Conservation (phyloP, 176 grass and related monocot genomes). For the Elymus sibiricus region DNA sequence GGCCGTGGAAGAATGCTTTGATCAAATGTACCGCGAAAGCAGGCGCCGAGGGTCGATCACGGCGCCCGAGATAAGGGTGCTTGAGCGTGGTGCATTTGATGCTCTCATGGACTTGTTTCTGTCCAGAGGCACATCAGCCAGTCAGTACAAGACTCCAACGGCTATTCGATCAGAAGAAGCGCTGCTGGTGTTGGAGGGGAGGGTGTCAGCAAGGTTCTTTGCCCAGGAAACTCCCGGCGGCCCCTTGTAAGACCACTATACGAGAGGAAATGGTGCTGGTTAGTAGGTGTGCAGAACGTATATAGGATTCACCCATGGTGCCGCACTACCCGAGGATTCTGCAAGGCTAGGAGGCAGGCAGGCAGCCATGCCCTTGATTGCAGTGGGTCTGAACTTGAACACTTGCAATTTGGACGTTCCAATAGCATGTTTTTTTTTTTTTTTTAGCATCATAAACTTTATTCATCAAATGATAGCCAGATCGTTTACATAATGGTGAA, state of each 20-base stretch:
- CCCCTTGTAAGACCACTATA: neutral
- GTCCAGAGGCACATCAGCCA: slow-evolving; percentile 1
- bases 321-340: too few relatives aligned
- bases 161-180: neutral
- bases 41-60: neutral
- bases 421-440: too few relatives aligned
- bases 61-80: slow-evolving; percentile 12
- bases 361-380: too few relatives aligned
- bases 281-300: neutral
- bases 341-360: too few relatives aligned
- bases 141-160: slow-evolving; percentile 14
- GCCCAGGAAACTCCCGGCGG: neutral
- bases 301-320: too few relatives aligned
- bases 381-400: too few relatives aligned
- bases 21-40: neutral
- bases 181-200: neutral
- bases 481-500: too few relatives aligned
- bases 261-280: neutral
- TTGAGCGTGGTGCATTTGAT: neutral
- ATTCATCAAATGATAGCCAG: too few relatives aligned
- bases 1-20: neutral
- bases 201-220: slow-evolving; percentile 1
- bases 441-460: too few relatives aligned
- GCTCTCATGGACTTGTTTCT: slow-evolving; percentile 20
- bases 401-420: too few relatives aligned